phyloP scores from a whole-genome alignment of 2,329 filamentous ascomycete species.

The Fusarium succisae region DNA sequence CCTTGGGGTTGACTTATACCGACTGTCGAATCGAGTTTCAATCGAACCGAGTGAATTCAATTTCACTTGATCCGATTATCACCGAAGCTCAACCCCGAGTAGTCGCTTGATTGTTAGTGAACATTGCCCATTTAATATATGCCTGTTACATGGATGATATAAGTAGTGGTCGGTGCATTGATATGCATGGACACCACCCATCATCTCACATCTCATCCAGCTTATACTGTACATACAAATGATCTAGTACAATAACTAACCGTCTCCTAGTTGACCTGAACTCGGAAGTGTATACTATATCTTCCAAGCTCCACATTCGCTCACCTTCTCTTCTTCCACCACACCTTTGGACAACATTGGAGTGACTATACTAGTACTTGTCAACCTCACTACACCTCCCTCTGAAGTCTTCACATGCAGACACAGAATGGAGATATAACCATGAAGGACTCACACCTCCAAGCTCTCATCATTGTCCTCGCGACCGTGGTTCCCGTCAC shows the following conservation, averaged over 20 bases:
- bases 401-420: slow-evolving; percentile 1
- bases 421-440: slow-evolving; percentile 37
- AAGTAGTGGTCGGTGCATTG: background rate
- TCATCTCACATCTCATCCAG: background rate
- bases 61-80: background rate
- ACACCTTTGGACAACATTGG: background rate
- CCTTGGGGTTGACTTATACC: background rate
- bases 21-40: background rate
- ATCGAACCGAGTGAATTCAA: slow-evolving; percentile 9
- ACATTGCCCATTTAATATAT: background rate
- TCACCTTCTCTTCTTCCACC: slow-evolving; percentile 7
- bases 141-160: slow-evolving; percentile 4
- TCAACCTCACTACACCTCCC: background rate
- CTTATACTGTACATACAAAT: background rate
- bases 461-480: slow-evolving; percentile 60
- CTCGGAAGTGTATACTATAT: slow-evolving; percentile 1
- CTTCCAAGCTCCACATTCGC: slow-evolving; percentile 6
- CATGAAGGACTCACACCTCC: slow-evolving; percentile 45
- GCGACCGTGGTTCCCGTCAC: slow-evolving; percentile 60
- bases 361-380: background rate
- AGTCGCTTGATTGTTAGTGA: slow-evolving; percentile 32
- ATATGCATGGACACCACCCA: background rate
- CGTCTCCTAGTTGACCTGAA: background rate
- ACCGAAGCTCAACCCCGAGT: slow-evolving; percentile 13
- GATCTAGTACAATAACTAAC: slow-evolving; percentile 8